Evolutionary conservation across 2,329 filamentous ascomycete species (phyloP), one percentile per base, ranked within the genome.

Genomic region (Teratosphaeria destructans): DNA sequence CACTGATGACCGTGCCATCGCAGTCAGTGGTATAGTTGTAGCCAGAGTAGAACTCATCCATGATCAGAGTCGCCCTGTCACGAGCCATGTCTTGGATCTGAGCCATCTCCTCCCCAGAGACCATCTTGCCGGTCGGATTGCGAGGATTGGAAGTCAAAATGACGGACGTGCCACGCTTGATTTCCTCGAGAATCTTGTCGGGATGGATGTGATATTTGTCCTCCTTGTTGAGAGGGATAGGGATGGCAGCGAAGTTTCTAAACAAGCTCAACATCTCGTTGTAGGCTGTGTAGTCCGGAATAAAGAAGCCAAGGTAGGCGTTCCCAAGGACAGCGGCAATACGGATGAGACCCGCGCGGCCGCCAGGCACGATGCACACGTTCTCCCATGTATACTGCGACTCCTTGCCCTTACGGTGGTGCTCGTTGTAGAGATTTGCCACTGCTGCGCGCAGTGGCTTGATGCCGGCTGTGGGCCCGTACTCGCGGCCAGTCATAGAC

Each of bases 371-470:
- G 72, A 97, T 95, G 73, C 89, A 92, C 19, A 96, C 93, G 74
- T 97, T 97, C 79, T 97, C 93, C 88, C 90, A 96, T 5, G 89
- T 95, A 74, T 97, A 97, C 76, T 95, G 82, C 75, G 88, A 93
- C 11, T 85, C 81, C 78, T 94, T 95, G 70, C 88, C 90, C 77
- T 93, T 78, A 64, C 93, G 86, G 70, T 96, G 93, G 74, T 93
- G 89, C 73, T 87, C 88, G 71, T 97, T 97, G 82, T 97, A 97
- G 63, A 97, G 82, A 61, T 86, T 85, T 60, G 93, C 93, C 53
- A 97, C 91, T 19, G 93, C 93, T 70, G 90, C 88, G 67, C 93
- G 83, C 65, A 97, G 80, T 29, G 90, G 86, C 78, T 90, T 93
- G 80, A 96, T 97, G 69, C 93, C 93, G 47, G 93, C 91, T 5